Evolutionary conservation across 2,329 filamentous ascomycete species (phyloP).

Genomic region (Cephalotrichum gorgonifer): DNA sequence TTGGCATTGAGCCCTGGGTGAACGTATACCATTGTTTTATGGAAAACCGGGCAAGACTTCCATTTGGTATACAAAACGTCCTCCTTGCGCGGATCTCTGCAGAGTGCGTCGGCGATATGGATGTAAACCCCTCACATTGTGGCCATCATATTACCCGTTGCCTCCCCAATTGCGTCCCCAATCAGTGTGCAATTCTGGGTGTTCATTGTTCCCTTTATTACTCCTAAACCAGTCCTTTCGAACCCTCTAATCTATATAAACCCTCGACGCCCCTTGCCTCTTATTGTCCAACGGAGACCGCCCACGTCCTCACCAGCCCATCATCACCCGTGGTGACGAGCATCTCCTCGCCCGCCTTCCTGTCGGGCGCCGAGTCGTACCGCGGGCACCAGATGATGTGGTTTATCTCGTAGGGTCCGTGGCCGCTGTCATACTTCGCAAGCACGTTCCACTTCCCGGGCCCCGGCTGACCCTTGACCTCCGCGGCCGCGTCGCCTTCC

Average conservation of each 20-base stretch:
- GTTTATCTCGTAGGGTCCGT: conserved; percentile 92
- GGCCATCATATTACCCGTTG: too few species aligned
- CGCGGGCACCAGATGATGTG: conserved; percentile 80
- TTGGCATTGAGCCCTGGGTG: too few species aligned
- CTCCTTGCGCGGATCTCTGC: too few species aligned
- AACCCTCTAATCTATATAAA: neutral
- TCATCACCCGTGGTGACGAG: conserved; percentile 88
- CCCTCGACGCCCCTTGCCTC: neutral
- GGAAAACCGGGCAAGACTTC: too few species aligned
- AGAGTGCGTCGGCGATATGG: too few species aligned
- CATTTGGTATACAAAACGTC: too few species aligned
- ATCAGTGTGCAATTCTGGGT: too few species aligned
- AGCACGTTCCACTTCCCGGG: conserved; percentile 60
- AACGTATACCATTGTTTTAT: too few species aligned
- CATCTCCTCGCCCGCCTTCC: conserved; percentile 61
- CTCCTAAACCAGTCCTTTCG: neutral
- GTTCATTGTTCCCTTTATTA: too few species aligned
- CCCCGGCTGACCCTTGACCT: conserved; percentile 3
- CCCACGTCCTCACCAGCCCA: conserved; percentile 77
- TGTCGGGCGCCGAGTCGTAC: conserved; percentile 53
- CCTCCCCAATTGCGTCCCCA: too few species aligned
- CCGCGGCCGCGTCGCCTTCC: conserved; percentile 7
- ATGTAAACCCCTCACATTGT: too few species aligned
- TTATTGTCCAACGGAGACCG: neutral
- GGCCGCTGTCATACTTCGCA: conserved; percentile 59